phyloP scores from a whole-genome alignment of 208 protist genomes.

The Novymonas esmeraldas region DNA sequence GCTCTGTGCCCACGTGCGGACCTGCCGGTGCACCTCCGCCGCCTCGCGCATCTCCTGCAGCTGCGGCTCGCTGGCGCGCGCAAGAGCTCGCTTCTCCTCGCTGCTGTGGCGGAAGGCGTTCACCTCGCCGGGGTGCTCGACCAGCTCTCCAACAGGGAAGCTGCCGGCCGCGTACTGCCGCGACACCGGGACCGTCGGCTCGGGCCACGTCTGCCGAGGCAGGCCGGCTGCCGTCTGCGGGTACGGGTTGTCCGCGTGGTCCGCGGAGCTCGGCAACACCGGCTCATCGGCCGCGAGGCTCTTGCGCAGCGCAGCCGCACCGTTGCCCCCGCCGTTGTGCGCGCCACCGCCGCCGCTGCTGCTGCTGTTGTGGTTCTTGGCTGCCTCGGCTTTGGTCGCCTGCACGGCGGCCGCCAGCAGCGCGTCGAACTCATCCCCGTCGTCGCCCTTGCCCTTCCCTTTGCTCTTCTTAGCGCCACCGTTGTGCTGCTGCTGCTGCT shows the following conservation, averaged over 20 bases:
- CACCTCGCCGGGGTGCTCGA: constrained; percentile 89
- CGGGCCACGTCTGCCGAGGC: constrained; percentile 91
- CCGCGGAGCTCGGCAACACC: constrained; percentile 52
- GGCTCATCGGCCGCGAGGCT: constrained; percentile 50
- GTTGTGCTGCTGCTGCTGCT: constrained; percentile 22
- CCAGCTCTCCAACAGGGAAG: constrained; percentile 87
- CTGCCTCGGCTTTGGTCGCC: constrained; percentile 49
- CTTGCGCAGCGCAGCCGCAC: constrained; percentile 7
- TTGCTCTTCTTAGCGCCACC: constrained; percentile 42
- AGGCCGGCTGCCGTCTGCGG: constrained; percentile 38
- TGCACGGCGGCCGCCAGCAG: constrained; percentile 68
- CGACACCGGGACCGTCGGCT: constrained; percentile 92
- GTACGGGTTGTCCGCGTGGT: constrained; percentile 87
- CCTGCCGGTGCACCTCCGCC: constrained; percentile 93
- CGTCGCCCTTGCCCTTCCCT: constrained; percentile 42
- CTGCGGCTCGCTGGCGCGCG: constrained; percentile 67
- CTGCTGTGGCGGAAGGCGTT: constrained; percentile 92
- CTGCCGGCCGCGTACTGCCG: constrained; percentile 69
- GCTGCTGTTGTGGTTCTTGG: constrained; percentile 44
- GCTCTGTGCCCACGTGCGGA: constrained; percentile 86
- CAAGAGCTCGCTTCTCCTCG: constrained; percentile 93
- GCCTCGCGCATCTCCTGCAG: constrained; percentile 90
- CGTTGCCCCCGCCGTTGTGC: constrained; percentile 14
- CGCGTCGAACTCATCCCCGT: constrained; percentile 78
- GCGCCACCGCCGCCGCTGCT: constrained; percentile 21